Evolutionary conservation across 208 protist genomes (phyloP), one percentile per base, ranked within the genome.

Genomic region (Crithidia bombi): DNA sequence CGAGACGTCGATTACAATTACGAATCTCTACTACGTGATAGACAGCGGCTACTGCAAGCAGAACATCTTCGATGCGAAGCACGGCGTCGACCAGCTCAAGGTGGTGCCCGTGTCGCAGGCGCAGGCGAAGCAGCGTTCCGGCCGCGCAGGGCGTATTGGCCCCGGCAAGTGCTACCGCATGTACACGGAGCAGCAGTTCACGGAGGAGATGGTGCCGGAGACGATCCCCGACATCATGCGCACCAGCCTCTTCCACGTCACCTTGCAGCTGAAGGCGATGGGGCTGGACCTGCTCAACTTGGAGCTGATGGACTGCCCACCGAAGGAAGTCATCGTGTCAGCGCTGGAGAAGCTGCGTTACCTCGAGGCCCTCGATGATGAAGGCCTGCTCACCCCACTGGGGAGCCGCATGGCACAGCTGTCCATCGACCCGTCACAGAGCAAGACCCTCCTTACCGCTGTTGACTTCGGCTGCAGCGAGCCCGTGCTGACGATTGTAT

Each of bases 1-100:
- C 14, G 99, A 99, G 83, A 99, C 99, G 19, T 99, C 98, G 25
- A 95, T 99, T 57, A 99, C 99, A 7, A 99, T 99, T 67, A 97
- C 98, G 67, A 99, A 99, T 64, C 96, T 99, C 57, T 98, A 95
- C 84, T 99, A 98, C 85, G 98, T 99, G 28, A 82, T 99, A 32
- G 98, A 99, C 87, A 98, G 98, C 58, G 98, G 98, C 14, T 99
- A 98, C 76, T 97, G 93, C 66, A 99, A 99, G 85, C 98, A 99
- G 81, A 99, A 98, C 77, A 81, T 89, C 47, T 99, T 98, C 86
- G 98, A 99, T 82, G 75, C 98, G 9, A 89, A 93, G 65, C 93
- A 92, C 28, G 98, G 98, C 15, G 98, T 99, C 88, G 98, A 99
- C 70, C 93, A 98, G 64, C 91, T 99, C 4, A 89, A 96, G 21